Base-by-base conservation (phyloP, 2,329 filamentous ascomycete species). In the Colletotrichum sp. region DNA sequence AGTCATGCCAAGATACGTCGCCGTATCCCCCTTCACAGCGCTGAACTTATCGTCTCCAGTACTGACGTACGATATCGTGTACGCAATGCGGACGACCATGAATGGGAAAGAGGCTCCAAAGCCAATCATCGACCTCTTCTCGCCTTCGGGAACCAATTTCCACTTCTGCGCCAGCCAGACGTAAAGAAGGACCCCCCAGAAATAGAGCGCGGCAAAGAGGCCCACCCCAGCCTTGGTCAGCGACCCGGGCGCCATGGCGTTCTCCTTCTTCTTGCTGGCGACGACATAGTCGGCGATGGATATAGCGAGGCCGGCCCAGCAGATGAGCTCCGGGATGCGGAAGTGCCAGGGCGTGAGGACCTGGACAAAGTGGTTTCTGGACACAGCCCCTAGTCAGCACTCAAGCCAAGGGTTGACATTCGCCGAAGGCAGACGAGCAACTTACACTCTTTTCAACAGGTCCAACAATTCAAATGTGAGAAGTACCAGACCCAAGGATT, bases 271-370 rank as follows among this genome's bases (percentile, higher is more conserved):
- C 16, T 69, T 64, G 32, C 74, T 73, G 13, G 72, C 75, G 18
- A 76, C 25, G 3, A 68, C 60, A 67, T 79, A 79, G 56, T 78
- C 78, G 27, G 74, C 78, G 28, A 79, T 71, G 16, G 76, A 77
- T 13, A 79, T 75, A 6, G 62, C 78, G 25, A 79, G 77, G 30
- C 78, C 78, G 3, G 76, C 74, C 74, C 74, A 78, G 62, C 78
- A 79, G n/a, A 79, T 75, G 65, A 79, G 62, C 52, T 79, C 76
- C 1, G 78, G 78, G 6, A 77, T 61, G 18, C 60, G 74, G 6
- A 79, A 79, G 56, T 74, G 70, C 64, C 78, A 75, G 4, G 36
- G 28, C 6, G 76, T 76, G 6, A 78, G 60, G 13, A 76, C 66
- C 5, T 39, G 39, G 0, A 77, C 55, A 27, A 75, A 71, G 1